A percentile compares a stretch with the other conserved stretches of the same genome.
These are phyloP conservation scores for Crotalaria pallida DNA, from an alignment of 306 rosid genomes.

Conservation along the genomic window DNA sequence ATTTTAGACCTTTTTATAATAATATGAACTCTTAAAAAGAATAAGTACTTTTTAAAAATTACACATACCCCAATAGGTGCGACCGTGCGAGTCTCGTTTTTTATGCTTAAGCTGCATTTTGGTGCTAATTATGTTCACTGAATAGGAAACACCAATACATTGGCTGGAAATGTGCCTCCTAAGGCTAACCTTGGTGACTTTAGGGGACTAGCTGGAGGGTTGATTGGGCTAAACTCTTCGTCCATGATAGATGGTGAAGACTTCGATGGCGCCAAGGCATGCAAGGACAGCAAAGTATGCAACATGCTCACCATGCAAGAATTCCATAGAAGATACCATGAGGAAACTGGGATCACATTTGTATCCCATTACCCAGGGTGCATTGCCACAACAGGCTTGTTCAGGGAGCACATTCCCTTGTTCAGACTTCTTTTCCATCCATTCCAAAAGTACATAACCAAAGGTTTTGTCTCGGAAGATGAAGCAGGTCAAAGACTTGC, in stretches of 20 bases:
- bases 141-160: constrained; percentile 46
- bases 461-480: constrained; percentile 81
- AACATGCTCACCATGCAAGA: constrained; percentile 94
- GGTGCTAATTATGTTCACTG: constrained; percentile 3
- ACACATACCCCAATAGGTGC: no score
- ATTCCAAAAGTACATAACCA: constrained; percentile 84
- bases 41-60: no score
- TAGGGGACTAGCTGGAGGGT: constrained; percentile 79
- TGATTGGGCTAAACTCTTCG: constrained; percentile 67
- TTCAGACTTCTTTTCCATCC: constrained; percentile 84
- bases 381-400: constrained; percentile 91
- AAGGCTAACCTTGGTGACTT: constrained; percentile 92
- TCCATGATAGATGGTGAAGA: constrained; percentile 81
- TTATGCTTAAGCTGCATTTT: neutral
- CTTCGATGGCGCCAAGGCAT: constrained; percentile 91
- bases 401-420: constrained; percentile 88
- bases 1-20: no score
- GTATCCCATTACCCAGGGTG: constrained; percentile 90
- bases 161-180: constrained; percentile 62
- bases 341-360: constrained; percentile 83
- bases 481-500: constrained; percentile 89
- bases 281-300: constrained; percentile 94
- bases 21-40: no score
- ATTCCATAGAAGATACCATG: constrained; percentile 74
- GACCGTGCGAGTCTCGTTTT: no score